phyloP scores from a whole-genome alignment of 2,329 filamentous ascomycete genomes.

The Colletotrichum abscissum region DNA sequence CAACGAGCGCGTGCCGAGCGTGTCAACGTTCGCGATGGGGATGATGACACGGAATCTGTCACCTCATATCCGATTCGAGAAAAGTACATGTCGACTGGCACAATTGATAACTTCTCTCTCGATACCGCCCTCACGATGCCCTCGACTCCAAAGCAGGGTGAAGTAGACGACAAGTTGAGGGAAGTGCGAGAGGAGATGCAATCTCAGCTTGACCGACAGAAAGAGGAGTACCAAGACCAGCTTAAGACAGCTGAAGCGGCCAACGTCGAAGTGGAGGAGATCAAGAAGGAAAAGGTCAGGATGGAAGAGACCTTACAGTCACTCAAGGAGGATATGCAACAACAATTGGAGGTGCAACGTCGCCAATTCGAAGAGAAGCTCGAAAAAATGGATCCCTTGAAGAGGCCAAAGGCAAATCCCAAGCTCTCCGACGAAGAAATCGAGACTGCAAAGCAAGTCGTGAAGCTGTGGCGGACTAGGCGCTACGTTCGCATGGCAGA shows the following conservation, averaged over 20 bases:
- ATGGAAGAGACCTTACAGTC: slow-evolving; percentile 86
- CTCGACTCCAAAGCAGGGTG: slow-evolving; percentile 84
- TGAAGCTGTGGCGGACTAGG: slow-evolving; percentile 82
- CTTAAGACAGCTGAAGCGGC: slow-evolving; percentile 80
- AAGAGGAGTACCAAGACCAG: slow-evolving; percentile 83
- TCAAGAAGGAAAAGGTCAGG: slow-evolving; percentile 81
- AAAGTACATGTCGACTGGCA: slow-evolving; percentile 95
- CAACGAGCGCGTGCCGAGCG: slow-evolving; percentile 85
- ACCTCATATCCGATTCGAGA: slow-evolving; percentile 90
- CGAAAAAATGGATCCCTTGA: slow-evolving; percentile 77
- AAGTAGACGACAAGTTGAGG: slow-evolving; percentile 79
- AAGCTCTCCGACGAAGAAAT: slow-evolving; percentile 79
- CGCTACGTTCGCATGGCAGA: slow-evolving; percentile 96
- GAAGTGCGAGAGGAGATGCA: slow-evolving; percentile 87
- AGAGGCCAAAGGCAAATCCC: slow-evolving; percentile 69
- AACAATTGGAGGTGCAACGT: slow-evolving; percentile 84
- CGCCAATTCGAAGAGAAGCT: slow-evolving; percentile 87
- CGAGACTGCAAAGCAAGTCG: slow-evolving; percentile 72
- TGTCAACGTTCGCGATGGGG: slow-evolving; percentile 79
- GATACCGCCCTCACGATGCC: slow-evolving; percentile 96
- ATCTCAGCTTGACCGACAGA: slow-evolving; percentile 82
- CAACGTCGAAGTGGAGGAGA: slow-evolving; percentile 83
- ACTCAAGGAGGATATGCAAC: slow-evolving; percentile 90
- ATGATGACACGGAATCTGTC: slow-evolving; percentile 90
- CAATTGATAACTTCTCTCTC: slow-evolving; percentile 94